These are phyloP conservation scores for Rheum nobile DNA, from an alignment of 148 eudicot species.

Conservation along the genomic window DNA sequence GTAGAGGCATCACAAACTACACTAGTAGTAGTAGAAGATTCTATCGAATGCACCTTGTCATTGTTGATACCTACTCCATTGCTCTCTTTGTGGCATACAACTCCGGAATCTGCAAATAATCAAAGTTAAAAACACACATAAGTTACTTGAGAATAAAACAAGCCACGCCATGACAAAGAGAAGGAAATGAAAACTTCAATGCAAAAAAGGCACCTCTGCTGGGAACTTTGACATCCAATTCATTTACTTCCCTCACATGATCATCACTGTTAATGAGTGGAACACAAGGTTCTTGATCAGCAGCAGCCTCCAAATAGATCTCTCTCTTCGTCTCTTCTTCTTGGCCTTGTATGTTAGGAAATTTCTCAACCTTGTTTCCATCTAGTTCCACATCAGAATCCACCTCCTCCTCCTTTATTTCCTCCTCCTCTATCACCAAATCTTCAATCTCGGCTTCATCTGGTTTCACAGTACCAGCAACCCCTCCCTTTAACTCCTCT, in stretches of 20 bases:
- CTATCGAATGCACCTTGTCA: constrained; percentile 18
- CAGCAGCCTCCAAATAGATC: background rate
- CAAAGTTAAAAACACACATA: background rate
- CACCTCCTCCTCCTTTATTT: background rate
- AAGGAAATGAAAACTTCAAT: background rate
- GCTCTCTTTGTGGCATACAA: constrained; percentile 14
- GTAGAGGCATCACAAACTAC: constrained; percentile 15
- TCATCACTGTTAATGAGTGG: constrained; percentile 12
- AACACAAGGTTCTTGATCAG: constrained; percentile 9
- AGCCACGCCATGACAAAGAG: background rate
- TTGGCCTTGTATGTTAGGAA: constrained; percentile 4
- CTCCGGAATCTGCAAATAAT: constrained; percentile 18
- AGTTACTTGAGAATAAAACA: background rate
- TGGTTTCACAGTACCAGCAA: background rate
- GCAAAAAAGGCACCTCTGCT: constrained; percentile 10
- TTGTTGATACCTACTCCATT: constrained; percentile 36
- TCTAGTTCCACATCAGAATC: background rate
- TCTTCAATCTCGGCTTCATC: background rate
- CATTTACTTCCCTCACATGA: constrained; percentile 13
- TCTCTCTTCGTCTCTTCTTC: constrained; percentile 6
- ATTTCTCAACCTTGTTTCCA: constrained; percentile 3
- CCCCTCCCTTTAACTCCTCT: constrained; percentile 12
- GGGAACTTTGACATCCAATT: constrained; percentile 9
- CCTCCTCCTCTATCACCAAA: background rate
- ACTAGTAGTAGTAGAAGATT: constrained; percentile 17